Evolutionary conservation across 495 filamentous ascomycete species (phyloP), one percentile per base, ranked within the genome.

Genomic region (Lasiosphaeris hirsuta): DNA sequence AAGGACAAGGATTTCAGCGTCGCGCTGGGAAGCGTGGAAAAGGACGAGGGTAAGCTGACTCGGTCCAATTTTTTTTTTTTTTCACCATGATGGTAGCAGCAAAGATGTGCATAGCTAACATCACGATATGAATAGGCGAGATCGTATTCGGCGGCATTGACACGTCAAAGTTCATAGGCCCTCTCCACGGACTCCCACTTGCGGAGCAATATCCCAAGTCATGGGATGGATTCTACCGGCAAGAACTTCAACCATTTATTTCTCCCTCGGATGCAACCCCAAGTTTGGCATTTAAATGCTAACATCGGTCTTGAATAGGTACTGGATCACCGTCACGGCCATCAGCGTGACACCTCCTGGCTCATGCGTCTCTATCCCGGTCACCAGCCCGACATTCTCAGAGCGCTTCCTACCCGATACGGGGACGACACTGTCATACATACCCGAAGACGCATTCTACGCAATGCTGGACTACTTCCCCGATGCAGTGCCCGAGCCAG

Each of bases 111-210:
- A n/a, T n/a, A n/a, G n/a, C n/a, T n/a, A n/a, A n/a, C n/a, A n/a
- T n/a, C n/a, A n/a, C n/a, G n/a, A n/a, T n/a, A n/a, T n/a, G n/a
- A 34, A 11, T 84, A 18, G 92, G 92, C 17, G 83, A 85, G 34
- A 85, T 97, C 45, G 74, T 97, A 13, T 97, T 97, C 64, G 92
- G 92, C 33, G 92, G 91, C 17, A 80, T 96, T 11, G 87, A 97
- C 64, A 87, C 83, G 0, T 80, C 78, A 40, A 96, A 95, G 70
- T 97, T 86, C 69, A 76, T 76, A 14, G 92, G 90, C 14, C 60
- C 74, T 7, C 83, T 97, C 2, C 64, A 83, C 38, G 87, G 46
- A 4, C 13, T 64, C 4, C 51, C 62, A 4, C 59, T 70, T 10
- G 35, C 60, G 1, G 30, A 17, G 1, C 60, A 60, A 39, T 43